These are phyloP conservation scores for Coelastrella sp. DNA, from an alignment of 139 green algal species.

Conservation along the genomic window DNA sequence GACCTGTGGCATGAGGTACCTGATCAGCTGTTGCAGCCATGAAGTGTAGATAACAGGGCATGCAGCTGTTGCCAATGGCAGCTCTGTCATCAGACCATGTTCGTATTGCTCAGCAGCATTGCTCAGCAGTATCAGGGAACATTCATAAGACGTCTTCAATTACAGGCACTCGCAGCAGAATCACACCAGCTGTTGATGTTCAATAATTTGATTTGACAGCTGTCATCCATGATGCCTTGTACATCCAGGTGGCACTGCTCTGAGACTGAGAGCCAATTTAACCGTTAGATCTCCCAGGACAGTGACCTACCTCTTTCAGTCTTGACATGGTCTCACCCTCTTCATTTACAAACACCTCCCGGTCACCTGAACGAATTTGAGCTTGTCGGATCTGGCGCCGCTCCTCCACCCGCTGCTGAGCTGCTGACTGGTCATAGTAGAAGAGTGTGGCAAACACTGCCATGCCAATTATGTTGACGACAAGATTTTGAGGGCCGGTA, in stretches of 20 bases:
- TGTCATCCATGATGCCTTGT: too few relatives aligned
- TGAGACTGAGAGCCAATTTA: too few relatives aligned
- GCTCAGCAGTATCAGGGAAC: too few relatives aligned
- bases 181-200: too few relatives aligned
- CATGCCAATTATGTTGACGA: slow-evolving; percentile 60
- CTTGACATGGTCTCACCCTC: slow-evolving; percentile 72
- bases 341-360: slow-evolving; percentile 74
- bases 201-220: too few relatives aligned
- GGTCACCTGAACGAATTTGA: slow-evolving; percentile 70
- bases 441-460: slow-evolving; percentile 56
- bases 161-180: too few relatives aligned
- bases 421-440: slow-evolving; percentile 48
- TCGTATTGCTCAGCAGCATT: too few relatives aligned
- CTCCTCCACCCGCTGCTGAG: slow-evolving; percentile 51
- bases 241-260: too few relatives aligned
- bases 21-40: neutral
- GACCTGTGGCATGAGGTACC: slow-evolving; percentile 48
- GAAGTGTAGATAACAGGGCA: neutral
- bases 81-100: too few relatives aligned
- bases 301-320: slow-evolving; percentile 62
- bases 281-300: too few relatives aligned
- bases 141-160: too few relatives aligned
- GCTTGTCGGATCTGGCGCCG: slow-evolving; percentile 58
- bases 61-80: too few relatives aligned
- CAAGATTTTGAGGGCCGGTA: slow-evolving; percentile 23